A percentile compares a stretch with the other conserved stretches of the same genome.
These are phyloP conservation scores for Dactylis glomerata DNA, from an alignment of 176 grass and related monocot genomes.

Conservation along the genomic window DNA sequence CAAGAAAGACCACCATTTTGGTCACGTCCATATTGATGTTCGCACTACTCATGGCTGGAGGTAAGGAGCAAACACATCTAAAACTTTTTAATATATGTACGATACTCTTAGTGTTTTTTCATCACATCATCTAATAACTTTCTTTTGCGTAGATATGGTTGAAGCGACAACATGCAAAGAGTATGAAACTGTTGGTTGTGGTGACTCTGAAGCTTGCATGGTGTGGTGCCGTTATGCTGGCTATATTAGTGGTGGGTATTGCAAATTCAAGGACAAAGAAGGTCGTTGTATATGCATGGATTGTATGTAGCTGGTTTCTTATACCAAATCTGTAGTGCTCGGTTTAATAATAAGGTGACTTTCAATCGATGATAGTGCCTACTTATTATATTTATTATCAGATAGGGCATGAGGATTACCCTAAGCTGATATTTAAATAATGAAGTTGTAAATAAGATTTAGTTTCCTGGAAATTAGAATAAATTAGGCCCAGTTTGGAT, in stretches of 20 bases:
- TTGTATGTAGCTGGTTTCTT: neutral
- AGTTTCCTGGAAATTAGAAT: too few relatives aligned
- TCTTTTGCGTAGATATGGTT: neutral
- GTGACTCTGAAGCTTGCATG: neutral
- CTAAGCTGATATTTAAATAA: too few relatives aligned
- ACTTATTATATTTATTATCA: too few relatives aligned
- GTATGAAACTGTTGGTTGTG: neutral
- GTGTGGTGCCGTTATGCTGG: neutral
- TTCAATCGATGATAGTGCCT: too few relatives aligned
- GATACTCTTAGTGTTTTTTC: neutral
- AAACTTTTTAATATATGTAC: neutral
- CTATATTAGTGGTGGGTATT: neutral
- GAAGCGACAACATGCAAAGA: neutral
- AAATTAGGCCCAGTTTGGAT: too few relatives aligned
- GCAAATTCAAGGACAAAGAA: neutral
- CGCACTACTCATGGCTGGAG: neutral
- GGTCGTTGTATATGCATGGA: neutral
- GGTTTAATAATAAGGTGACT: neutral
- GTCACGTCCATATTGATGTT: neutral
- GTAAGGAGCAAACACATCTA: neutral
- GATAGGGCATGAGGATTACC: too few relatives aligned
- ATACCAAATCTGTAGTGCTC: neutral
- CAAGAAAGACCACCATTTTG: neutral
- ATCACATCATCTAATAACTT: neutral
- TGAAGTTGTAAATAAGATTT: too few relatives aligned